Conservation (phyloP, 2,329 filamentous ascomycete genomes). For the Ophiocordyceps camponoti-saundersi region DNA sequence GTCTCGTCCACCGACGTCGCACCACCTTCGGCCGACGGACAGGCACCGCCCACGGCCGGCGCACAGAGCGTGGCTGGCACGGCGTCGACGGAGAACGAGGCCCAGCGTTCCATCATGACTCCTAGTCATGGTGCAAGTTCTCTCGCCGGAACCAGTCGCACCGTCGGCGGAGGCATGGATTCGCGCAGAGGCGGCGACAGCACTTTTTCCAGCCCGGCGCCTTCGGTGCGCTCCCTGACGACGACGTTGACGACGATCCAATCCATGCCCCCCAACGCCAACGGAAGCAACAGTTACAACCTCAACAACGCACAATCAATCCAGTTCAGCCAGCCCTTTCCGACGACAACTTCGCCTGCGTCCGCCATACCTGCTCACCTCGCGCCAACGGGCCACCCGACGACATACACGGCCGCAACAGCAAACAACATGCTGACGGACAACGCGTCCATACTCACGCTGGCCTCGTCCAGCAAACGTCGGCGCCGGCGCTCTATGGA, state of each 20-base stretch:
- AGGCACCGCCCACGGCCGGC: conserved; percentile 39
- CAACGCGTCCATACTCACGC: conserved; percentile 70
- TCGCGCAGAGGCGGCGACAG: conserved; percentile 53
- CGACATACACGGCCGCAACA: conserved; percentile 61
- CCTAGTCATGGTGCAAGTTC: conserved; percentile 55
- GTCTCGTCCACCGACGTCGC: conserved; percentile 42
- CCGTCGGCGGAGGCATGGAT: conserved; percentile 47
- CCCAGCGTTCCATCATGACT: conserved; percentile 54
- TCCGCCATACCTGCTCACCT: conserved; percentile 60
- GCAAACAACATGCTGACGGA: conserved; percentile 71
- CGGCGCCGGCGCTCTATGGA: conserved; percentile 65
- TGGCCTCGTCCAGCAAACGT: conserved; percentile 69
- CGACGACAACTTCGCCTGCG: conserved; percentile 38
- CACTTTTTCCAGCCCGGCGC: conserved; percentile 70
- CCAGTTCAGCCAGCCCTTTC: conserved; percentile 50
- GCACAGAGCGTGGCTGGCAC: conserved; percentile 64
- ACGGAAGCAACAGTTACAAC: conserved; percentile 12
- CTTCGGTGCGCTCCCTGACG: conserved; percentile 63
- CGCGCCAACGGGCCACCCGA: conserved; percentile 39
- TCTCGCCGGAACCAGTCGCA: conserved; percentile 57
- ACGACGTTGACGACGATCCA: conserved; percentile 79
- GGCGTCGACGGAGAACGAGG: conserved; percentile 68
- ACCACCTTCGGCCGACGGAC: conserved; percentile 42
- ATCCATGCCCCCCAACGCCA: conserved; percentile 45
- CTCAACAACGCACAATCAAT: conserved; percentile 31